A percentile compares a stretch with the other conserved stretches of the same genome.
Conservation (phyloP, 108 stramenopile species). For the Fragilaria crotonensis region DNA sequence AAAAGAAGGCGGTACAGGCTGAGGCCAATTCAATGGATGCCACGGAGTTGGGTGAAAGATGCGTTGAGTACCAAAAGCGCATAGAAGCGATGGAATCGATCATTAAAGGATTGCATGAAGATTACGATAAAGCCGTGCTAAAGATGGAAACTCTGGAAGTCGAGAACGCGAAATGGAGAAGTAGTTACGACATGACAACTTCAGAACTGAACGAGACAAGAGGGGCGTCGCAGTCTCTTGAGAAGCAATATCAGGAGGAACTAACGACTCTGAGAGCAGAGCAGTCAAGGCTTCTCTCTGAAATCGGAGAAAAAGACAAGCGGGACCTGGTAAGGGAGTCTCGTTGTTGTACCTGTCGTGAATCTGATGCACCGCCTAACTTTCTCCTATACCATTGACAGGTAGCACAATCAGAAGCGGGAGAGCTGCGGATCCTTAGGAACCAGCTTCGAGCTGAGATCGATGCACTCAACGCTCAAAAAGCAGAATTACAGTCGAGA, state of each 20-base stretch:
- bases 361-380: too few species aligned
- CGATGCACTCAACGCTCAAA: too few species aligned
- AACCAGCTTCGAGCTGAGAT: too few species aligned
- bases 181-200: background rate
- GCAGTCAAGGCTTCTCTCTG: too few species aligned
- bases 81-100: conserved; percentile 16
- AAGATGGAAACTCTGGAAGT: background rate
- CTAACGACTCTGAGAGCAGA: too few species aligned
- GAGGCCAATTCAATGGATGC: background rate
- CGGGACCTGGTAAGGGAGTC: too few species aligned
- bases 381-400: too few species aligned
- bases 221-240: background rate
- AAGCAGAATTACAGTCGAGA: too few species aligned
- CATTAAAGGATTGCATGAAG: background rate
- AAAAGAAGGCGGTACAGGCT: conserved; percentile 12
- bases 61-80: conserved; percentile 2
- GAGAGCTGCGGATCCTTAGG: too few species aligned
- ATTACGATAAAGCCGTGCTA: background rate
- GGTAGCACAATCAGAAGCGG: too few species aligned
- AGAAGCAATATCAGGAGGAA: background rate
- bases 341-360: too few species aligned
- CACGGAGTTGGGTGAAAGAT: conserved; percentile 1
- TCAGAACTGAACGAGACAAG: background rate
- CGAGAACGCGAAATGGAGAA: background rate
- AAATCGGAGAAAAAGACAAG: too few species aligned